A percentile compares a stretch with the other conserved stretches of the same genome.
phyloP scores from a whole-genome alignment of 1,284 basidiomycete species.

The Exobasidium rhododendri region DNA sequence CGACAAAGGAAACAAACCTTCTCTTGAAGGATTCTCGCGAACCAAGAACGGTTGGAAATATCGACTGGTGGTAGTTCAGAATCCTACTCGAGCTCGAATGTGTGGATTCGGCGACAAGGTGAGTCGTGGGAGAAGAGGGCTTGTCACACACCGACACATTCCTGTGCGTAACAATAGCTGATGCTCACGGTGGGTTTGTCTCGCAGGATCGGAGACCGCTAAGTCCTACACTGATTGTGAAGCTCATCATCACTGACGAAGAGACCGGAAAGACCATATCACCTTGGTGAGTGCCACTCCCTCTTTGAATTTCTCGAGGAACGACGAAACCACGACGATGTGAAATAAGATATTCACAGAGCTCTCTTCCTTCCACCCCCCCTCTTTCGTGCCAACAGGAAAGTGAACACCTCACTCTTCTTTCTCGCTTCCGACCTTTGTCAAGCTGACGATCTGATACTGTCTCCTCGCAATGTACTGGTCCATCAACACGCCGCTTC shows the following conservation, averaged over 20 bases:
- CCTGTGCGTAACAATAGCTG: no score
- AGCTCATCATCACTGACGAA: slow-evolving; percentile 40
- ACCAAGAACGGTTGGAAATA: slow-evolving; percentile 19
- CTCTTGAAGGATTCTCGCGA: slow-evolving; percentile 11
- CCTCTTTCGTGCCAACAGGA: slow-evolving; percentile 10
- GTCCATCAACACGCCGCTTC: slow-evolving; percentile 38
- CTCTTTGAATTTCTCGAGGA: not conserved
- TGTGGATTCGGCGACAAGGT: slow-evolving; percentile 47
- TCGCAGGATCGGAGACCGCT: slow-evolving; percentile 41
- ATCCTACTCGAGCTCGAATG: slow-evolving; percentile 43
- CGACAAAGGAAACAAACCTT: not conserved
- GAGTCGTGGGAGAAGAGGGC: no score
- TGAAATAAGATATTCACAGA: no score
- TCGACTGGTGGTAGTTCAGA: slow-evolving; percentile 39
- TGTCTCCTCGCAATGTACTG: slow-evolving; percentile 36
- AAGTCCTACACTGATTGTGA: slow-evolving; percentile 44
- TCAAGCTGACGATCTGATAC: slow-evolving; percentile 40
- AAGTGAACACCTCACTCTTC: slow-evolving; percentile 47
- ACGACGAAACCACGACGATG: no score
- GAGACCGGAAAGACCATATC: slow-evolving; percentile 34
- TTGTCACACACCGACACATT: no score
- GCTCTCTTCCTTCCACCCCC: no score
- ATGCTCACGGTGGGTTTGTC: not conserved
- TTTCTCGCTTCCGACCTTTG: slow-evolving; percentile 45
- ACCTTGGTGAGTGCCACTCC: slow-evolving; percentile 26